Percentiles rank a stretch among this genome's conserved stretches.
Conservation (phyloP, 2,329 filamentous ascomycete genomes). For the Colletotrichum sp. region DNA sequence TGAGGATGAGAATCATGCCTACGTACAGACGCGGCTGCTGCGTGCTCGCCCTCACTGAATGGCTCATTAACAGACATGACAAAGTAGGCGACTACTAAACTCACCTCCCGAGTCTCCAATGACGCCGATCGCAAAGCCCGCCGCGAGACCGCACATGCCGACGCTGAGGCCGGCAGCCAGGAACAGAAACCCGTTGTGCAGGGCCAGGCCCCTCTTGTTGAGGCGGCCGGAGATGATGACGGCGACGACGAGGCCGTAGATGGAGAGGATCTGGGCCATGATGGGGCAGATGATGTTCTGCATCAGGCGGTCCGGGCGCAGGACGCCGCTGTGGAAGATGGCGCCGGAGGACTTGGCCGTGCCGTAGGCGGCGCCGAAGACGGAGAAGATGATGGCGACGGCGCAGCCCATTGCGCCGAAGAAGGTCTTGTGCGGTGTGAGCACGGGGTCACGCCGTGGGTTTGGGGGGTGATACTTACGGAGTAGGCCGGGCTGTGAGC, state of each 20-base stretch:
- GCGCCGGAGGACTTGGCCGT: constrained; percentile 47
- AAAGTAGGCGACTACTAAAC: constrained; percentile 16
- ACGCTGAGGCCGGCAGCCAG: constrained; percentile 48
- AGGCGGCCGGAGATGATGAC: constrained; percentile 49
- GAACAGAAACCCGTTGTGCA: constrained; percentile 48
- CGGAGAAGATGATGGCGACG: constrained; percentile 56
- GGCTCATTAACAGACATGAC: background rate
- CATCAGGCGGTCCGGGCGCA: constrained; percentile 49
- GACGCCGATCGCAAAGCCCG: constrained; percentile 52
- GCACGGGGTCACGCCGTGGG: background rate
- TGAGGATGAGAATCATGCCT: constrained; percentile 53
- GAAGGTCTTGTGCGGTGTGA: constrained; percentile 36
- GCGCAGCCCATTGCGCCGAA: constrained; percentile 47
- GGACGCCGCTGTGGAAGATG: constrained; percentile 48
- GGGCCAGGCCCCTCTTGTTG: constrained; percentile 41
- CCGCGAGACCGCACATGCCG: constrained; percentile 49
- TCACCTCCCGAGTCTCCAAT: constrained; percentile 50
- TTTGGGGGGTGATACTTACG: constrained; percentile 32
- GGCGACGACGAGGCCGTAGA: constrained; percentile 50
- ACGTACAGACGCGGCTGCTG: constrained; percentile 52
- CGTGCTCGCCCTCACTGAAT: constrained; percentile 47
- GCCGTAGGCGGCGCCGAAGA: constrained; percentile 51
- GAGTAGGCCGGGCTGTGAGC: constrained; percentile 47
- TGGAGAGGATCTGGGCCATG: constrained; percentile 54
- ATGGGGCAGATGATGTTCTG: constrained; percentile 50